These are phyloP conservation scores for Sporothrix protearum DNA, from an alignment of 2,329 filamentous ascomycete species.

Conservation along the genomic window DNA sequence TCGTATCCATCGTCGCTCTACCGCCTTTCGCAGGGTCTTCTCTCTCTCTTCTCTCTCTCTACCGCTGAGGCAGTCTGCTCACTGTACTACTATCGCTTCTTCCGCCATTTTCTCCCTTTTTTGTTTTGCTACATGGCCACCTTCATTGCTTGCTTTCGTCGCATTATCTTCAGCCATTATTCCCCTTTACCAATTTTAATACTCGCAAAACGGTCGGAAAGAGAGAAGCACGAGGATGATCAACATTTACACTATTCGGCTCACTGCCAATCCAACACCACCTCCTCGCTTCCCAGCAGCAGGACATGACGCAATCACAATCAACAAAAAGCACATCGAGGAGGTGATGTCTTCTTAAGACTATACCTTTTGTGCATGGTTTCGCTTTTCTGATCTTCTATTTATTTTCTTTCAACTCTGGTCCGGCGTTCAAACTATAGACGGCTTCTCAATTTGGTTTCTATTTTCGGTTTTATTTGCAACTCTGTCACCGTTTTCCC, in stretches of 20 bases:
- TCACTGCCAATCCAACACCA: slow-evolving; percentile 31
- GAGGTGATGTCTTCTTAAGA: background rate
- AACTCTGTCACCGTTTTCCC: background rate
- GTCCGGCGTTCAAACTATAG: slow-evolving; percentile 26
- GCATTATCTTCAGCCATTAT: slow-evolving; percentile 17
- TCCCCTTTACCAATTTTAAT: slow-evolving; percentile 34
- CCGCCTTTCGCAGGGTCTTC: slow-evolving; percentile 17
- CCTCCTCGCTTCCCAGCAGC: slow-evolving; percentile 32
- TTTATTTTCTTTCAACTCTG: background rate
- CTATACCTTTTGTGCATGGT: slow-evolving; percentile 19
- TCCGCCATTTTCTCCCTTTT: background rate
- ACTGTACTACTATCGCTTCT: slow-evolving; percentile 21
- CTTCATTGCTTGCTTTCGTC: slow-evolving; percentile 5
- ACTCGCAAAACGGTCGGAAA: slow-evolving; percentile 29
- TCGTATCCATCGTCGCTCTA: background rate
- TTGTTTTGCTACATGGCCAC: slow-evolving; percentile 13
- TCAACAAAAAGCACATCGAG: background rate
- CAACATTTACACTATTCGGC: slow-evolving; percentile 31
- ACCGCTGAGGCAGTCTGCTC: background rate
- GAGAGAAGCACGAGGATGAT: slow-evolving; percentile 27
- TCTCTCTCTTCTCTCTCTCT: background rate
- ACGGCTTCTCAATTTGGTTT: slow-evolving; percentile 22
- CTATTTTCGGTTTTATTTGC: background rate
- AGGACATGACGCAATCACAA: slow-evolving; percentile 24
- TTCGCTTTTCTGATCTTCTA: slow-evolving; percentile 15